phyloP scores from a whole-genome alignment of 805 yeast species.

The Ogataea ganodermae region DNA sequence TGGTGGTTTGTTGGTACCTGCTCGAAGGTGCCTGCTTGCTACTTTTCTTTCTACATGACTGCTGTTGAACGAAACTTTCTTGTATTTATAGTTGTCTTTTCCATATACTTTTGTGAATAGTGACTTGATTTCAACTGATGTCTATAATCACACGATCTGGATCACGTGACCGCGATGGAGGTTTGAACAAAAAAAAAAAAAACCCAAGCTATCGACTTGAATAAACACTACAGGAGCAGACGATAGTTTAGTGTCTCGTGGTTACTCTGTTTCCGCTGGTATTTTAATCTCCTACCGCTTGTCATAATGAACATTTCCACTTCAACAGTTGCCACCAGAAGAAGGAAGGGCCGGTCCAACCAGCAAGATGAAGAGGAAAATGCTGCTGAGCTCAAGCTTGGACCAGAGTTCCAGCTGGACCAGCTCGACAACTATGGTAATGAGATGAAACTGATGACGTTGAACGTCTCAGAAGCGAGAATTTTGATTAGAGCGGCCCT shows the following conservation, averaged over 20 bases:
- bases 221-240: no score
- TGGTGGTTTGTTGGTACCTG: slow-evolving; percentile 5
- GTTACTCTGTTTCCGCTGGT: neutral
- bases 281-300: neutral
- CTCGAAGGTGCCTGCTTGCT: slow-evolving; percentile 2
- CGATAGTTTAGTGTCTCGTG: neutral
- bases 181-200: neutral
- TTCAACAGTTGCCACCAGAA: slow-evolving; percentile 80
- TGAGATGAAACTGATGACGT: slow-evolving; percentile 73
- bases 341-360: slow-evolving; percentile 63
- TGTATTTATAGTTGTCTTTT: slow-evolving; percentile 10
- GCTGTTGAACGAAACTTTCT: slow-evolving; percentile 7
- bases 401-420: slow-evolving; percentile 85
- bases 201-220: no score
- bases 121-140: slow-evolving; percentile 1
- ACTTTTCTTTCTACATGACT: slow-evolving; percentile 2
- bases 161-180: slow-evolving; percentile 6
- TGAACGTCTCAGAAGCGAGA: slow-evolving; percentile 88
- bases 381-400: slow-evolving; percentile 81
- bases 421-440: slow-evolving; percentile 83
- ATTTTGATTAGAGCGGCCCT: slow-evolving; percentile 88
- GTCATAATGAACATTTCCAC: slow-evolving; percentile 79
- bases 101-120: slow-evolving; percentile 5
- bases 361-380: slow-evolving; percentile 88
- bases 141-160: neutral